These are phyloP conservation scores for Pseudogymnoascus sp. DNA, from an alignment of 2,329 filamentous ascomycete genomes.

Conservation along the genomic window DNA sequence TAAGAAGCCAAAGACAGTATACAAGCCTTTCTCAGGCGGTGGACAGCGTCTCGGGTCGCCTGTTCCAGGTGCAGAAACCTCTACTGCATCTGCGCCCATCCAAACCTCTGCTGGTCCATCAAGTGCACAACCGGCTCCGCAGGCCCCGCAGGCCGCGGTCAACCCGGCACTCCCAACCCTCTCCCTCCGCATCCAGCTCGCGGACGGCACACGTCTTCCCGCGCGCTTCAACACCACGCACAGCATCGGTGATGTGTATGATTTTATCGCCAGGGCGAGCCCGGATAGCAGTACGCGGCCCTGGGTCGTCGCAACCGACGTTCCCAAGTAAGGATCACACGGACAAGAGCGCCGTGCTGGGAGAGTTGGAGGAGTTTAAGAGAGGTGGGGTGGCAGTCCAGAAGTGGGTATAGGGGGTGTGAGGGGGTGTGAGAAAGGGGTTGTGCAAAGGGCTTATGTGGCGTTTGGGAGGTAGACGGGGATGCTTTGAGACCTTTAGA, in stretches of 20 bases:
- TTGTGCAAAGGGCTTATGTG: not conserved
- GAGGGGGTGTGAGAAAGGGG: not conserved
- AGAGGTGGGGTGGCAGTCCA: constrained; percentile 59
- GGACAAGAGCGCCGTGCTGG: constrained; percentile 54
- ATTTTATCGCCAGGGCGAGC: constrained; percentile 62
- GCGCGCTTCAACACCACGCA: constrained; percentile 76
- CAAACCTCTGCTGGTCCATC: constrained; percentile 30
- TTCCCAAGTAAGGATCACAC: constrained; percentile 77
- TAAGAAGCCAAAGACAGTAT: constrained; percentile 64
- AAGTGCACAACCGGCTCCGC: constrained; percentile 25
- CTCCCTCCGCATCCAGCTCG: constrained; percentile 69
- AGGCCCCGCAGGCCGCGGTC: constrained; percentile 38
- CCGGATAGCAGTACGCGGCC: constrained; percentile 48
- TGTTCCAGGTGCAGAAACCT: constrained; percentile 54
- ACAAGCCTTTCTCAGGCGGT: constrained; percentile 66
- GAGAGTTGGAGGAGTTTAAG: constrained; percentile 59
- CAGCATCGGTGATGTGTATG: constrained; percentile 71
- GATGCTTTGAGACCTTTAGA: not conserved
- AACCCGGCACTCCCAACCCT: constrained; percentile 63
- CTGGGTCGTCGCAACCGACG: constrained; percentile 74
- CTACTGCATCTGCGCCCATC: constrained; percentile 27
- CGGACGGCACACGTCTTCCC: constrained; percentile 69
- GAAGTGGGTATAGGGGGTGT: constrained; percentile 37
- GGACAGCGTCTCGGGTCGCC: constrained; percentile 72
- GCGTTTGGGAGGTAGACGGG: constrained; percentile 3